phyloP scores from a whole-genome alignment of 2,329 filamentous ascomycete species.

The Neoascochyta sp. region DNA sequence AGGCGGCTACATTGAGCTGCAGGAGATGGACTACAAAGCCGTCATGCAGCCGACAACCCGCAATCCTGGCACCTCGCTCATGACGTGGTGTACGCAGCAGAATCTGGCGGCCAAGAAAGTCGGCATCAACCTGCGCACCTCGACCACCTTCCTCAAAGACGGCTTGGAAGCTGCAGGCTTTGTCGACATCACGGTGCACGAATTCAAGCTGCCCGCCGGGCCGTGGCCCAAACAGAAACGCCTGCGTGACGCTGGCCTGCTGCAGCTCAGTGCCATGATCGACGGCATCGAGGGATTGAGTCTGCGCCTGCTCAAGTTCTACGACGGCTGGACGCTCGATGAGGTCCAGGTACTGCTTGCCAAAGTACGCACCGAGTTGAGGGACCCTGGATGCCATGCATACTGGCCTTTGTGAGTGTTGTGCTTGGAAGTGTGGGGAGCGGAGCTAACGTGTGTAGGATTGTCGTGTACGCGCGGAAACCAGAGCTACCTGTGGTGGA shows the following conservation, averaged over 20 bases:
- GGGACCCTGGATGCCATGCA: slow-evolving; percentile 23
- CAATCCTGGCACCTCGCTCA: slow-evolving; percentile 21
- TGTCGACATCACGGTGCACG: slow-evolving; percentile 13
- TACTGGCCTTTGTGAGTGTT: slow-evolving; percentile 30
- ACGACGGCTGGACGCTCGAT: slow-evolving; percentile 22
- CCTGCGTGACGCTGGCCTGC: slow-evolving; percentile 20
- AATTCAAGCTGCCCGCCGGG: slow-evolving; percentile 22
- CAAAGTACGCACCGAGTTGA: slow-evolving; percentile 26
- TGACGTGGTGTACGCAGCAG: slow-evolving; percentile 19
- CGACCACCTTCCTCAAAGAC: slow-evolving; percentile 18
- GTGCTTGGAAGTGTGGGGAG: background rate
- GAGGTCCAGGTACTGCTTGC: slow-evolving; percentile 36
- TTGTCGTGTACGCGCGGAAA: slow-evolving; percentile 5
- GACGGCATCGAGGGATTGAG: slow-evolving; percentile 28
- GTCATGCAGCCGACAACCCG: slow-evolving; percentile 30
- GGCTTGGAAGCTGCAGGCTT: slow-evolving; percentile 17
- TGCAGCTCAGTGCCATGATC: slow-evolving; percentile 27
- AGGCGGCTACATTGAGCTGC: slow-evolving; percentile 28
- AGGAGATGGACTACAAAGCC: slow-evolving; percentile 31
- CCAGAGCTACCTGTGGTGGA: too few species aligned
- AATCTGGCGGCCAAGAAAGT: slow-evolving; percentile 19
- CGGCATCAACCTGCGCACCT: slow-evolving; percentile 17
- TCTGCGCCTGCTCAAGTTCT: slow-evolving; percentile 20
- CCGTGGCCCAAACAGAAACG: slow-evolving; percentile 19
- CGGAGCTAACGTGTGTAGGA: slow-evolving; percentile 1